phyloP scores from a whole-genome alignment of 2,329 filamentous ascomycete genomes.

The Aaosphaeria arxii region DNA sequence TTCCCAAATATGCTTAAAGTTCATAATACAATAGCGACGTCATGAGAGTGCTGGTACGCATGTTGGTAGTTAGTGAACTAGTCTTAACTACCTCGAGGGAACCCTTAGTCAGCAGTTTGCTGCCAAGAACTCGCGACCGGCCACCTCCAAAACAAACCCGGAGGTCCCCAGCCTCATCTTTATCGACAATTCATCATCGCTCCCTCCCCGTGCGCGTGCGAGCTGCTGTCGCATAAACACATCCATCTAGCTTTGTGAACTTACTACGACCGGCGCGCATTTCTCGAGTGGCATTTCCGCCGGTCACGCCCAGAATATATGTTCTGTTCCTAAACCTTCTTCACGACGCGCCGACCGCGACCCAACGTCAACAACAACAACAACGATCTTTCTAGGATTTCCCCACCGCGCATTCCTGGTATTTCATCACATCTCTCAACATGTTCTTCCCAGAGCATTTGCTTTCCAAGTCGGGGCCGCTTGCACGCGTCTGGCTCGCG shows the following conservation, averaged over 20 bases:
- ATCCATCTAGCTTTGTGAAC: too few species aligned
- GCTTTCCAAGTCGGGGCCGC: conserved; percentile 91
- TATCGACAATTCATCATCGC: neutral
- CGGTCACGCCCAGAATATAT: too few species aligned
- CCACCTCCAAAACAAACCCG: neutral
- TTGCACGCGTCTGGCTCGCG: conserved; percentile 97
- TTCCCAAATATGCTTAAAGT: too few species aligned
- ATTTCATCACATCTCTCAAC: conserved; percentile 14
- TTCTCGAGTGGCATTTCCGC: too few species aligned
- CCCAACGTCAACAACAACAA: conserved; percentile 6
- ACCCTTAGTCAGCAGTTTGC: too few species aligned
- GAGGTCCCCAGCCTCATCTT: neutral
- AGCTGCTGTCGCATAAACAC: neutral
- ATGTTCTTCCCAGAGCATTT: conserved; percentile 99
- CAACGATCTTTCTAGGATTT: conserved; percentile 2
- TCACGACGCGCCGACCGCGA: conserved; percentile 5
- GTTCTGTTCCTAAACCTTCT: neutral
- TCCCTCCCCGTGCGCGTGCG: neutral
- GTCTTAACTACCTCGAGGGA: too few species aligned
- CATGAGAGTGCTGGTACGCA: too few species aligned
- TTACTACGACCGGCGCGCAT: too few species aligned
- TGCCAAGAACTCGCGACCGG: neutral
- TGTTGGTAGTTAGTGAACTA: too few species aligned
- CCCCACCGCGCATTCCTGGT: conserved; percentile 1
- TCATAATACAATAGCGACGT: too few species aligned